Conservation (phyloP, 2,329 filamentous ascomycete genomes). For the Ploettnerulaceae sp. region DNA sequence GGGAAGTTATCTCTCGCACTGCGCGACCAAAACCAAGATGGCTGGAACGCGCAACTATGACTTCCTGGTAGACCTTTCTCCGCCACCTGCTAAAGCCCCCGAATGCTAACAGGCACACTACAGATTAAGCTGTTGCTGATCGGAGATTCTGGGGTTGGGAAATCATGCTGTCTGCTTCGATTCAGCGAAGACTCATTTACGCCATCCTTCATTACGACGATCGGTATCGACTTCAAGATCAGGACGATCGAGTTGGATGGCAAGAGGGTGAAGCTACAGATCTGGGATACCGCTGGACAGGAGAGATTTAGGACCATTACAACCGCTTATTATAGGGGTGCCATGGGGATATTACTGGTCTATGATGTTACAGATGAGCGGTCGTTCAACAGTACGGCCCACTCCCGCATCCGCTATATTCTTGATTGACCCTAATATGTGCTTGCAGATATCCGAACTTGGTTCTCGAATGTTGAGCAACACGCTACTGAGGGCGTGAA, state of each 20-base stretch:
- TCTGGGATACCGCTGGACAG: slow-evolving; percentile 98
- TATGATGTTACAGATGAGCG: slow-evolving; percentile 99
- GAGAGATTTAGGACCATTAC: slow-evolving; percentile 99
- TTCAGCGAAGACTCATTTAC: slow-evolving; percentile 99
- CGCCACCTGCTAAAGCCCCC: neutral
- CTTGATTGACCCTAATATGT: slow-evolving; percentile 8
- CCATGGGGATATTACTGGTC: slow-evolving; percentile 95
- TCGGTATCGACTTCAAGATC: slow-evolving; percentile 99
- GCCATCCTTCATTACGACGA: slow-evolving; percentile 99
- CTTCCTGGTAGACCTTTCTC: slow-evolving; percentile 67
- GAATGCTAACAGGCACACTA: slow-evolving; percentile 20
- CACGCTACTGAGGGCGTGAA: slow-evolving; percentile 98
- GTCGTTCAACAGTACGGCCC: slow-evolving; percentile 84
- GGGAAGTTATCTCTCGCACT: slow-evolving; percentile 1
- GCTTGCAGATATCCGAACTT: slow-evolving; percentile 84
- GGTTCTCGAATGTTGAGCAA: slow-evolving; percentile 99
- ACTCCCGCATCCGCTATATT: neutral
- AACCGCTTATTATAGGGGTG: slow-evolving; percentile 95
- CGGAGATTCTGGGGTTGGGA: slow-evolving; percentile 99
- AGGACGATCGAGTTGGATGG: slow-evolving; percentile 97
- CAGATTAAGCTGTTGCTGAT: slow-evolving; percentile 96
- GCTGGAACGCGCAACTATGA: slow-evolving; percentile 98
- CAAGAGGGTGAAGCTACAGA: slow-evolving; percentile 98
- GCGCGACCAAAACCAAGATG: slow-evolving; percentile 51
- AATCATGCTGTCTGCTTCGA: slow-evolving; percentile 95